Evolutionary conservation across 805 yeast genomes (phyloP).

Genomic region (Brettanomyces anomalus): DNA sequence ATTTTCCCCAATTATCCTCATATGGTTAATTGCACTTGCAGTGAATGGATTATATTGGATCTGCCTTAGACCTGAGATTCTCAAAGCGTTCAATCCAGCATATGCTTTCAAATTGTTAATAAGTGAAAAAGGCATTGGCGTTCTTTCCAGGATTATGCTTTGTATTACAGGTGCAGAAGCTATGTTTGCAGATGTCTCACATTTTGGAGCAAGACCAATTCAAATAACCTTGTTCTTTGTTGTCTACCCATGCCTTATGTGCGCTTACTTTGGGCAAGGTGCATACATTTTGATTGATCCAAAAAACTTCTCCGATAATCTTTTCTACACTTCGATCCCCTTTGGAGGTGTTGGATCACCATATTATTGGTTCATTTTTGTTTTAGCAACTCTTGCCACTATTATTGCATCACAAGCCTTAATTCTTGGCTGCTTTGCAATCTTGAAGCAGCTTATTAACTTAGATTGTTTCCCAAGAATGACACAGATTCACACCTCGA

Average conservation of each 20-base stretch:
- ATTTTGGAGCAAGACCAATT: slow-evolving; percentile 41
- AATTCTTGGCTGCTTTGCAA: slow-evolving; percentile 46
- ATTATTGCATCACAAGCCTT: slow-evolving; percentile 55
- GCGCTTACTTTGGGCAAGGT: slow-evolving; percentile 51
- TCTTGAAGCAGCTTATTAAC: slow-evolving; percentile 42
- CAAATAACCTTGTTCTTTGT: slow-evolving; percentile 36
- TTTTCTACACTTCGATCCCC: slow-evolving; percentile 43
- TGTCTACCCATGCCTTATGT: slow-evolving; percentile 44
- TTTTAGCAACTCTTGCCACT: slow-evolving; percentile 44
- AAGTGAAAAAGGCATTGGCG: slow-evolving; percentile 27
- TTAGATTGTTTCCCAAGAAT: slow-evolving; percentile 47
- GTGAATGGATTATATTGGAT: slow-evolving; percentile 40
- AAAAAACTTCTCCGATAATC: slow-evolving; percentile 25
- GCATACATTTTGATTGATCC: slow-evolving; percentile 39
- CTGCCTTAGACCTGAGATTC: slow-evolving; percentile 31
- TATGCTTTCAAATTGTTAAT: slow-evolving; percentile 39
- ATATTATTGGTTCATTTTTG: slow-evolving; percentile 43
- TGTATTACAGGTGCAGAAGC: slow-evolving; percentile 55
- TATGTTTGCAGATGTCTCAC: slow-evolving; percentile 57
- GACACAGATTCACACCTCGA: slow-evolving; percentile 36
- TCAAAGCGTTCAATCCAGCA: slow-evolving; percentile 41
- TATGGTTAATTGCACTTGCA: slow-evolving; percentile 41
- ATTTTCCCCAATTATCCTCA: slow-evolving; percentile 46
- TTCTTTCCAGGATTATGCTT: slow-evolving; percentile 43
- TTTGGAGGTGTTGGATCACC: slow-evolving; percentile 33